A percentile compares a stretch with the other conserved stretches of the same genome.
Evolutionary conservation across 176 grass and related monocot genomes (phyloP).

Genomic region (Musa beccarii): DNA sequence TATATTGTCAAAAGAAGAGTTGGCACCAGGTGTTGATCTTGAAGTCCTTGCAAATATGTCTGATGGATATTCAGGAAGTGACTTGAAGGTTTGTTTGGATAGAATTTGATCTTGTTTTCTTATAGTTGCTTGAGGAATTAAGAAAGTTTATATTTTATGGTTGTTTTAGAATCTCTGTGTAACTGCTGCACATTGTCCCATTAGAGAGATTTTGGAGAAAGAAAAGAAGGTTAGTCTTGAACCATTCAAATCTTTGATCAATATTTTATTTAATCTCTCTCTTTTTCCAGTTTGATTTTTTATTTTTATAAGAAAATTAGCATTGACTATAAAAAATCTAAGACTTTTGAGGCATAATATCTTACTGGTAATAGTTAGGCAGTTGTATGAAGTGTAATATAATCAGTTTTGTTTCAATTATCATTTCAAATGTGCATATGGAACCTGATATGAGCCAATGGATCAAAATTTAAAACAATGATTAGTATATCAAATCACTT

Average conservation of each 20-base stretch:
- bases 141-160: neutral
- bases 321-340: no score
- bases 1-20: conserved; percentile 95
- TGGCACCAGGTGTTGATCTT: conserved; percentile 52
- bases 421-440: no score
- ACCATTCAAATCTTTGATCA: neutral
- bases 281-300: neutral
- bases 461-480: no score
- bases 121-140: neutral
- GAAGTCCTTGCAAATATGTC: conserved; percentile 85
- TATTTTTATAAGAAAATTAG: neutral
- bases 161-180: conserved; percentile 84
- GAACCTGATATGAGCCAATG: no score
- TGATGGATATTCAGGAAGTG: conserved; percentile 97
- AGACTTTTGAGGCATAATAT: no score
- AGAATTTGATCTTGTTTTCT: conserved; percentile 1
- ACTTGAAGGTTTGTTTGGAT: conserved; percentile 72
- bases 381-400: no score
- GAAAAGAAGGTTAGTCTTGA: conserved; percentile 76
- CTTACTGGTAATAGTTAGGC: no score
- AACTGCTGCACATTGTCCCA: conserved; percentile 89
- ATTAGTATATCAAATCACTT: no score
- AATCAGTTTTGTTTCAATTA: no score
- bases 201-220: conserved; percentile 97
- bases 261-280: neutral